A percentile compares a stretch with the other conserved stretches of the same genome.
These are phyloP conservation scores for Abortiporus biennis DNA, from an alignment of 1,284 basidiomycete species.

Conservation along the genomic window DNA sequence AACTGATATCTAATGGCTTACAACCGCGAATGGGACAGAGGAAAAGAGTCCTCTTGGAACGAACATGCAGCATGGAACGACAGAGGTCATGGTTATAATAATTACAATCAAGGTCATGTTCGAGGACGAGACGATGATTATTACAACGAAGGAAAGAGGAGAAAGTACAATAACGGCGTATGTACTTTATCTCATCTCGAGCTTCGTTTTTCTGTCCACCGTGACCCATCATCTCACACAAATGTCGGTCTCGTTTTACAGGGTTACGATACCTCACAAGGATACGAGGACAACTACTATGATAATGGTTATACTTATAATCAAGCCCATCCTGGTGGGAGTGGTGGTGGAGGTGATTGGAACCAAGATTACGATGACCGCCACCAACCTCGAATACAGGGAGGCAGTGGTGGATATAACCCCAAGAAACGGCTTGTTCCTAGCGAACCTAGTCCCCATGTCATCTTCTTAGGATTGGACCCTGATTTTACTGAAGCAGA, in stretches of 20 bases:
- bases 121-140: slow-evolving; percentile 64
- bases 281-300: slow-evolving; percentile 35
- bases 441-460: slow-evolving; percentile 80
- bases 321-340: slow-evolving; percentile 9
- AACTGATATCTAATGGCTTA: slow-evolving; percentile 61
- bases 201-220: slow-evolving; percentile 3
- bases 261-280: slow-evolving; percentile 42
- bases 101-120: slow-evolving; percentile 32
- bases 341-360: slow-evolving; percentile 33
- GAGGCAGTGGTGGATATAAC: slow-evolving; percentile 34
- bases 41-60: slow-evolving; percentile 56
- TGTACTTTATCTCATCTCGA: slow-evolving; percentile 21
- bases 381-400: slow-evolving; percentile 17
- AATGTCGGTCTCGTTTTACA: slow-evolving; percentile 22
- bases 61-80: slow-evolving; percentile 33
- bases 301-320: slow-evolving; percentile 29
- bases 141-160: slow-evolving; percentile 62
- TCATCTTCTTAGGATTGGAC: slow-evolving; percentile 89
- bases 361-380: slow-evolving; percentile 39
- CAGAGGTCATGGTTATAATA: slow-evolving; percentile 26
- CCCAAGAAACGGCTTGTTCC: slow-evolving; percentile 68
- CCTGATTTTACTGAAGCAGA: slow-evolving; percentile 86
- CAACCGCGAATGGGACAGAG: slow-evolving; percentile 78
- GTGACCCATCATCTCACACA: neutral
- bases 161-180: slow-evolving; percentile 73